Evolutionary conservation across 2,329 filamentous ascomycete species (phyloP), one percentile per base, ranked within the genome.

Genomic region (Orbilia blumenaviensis): DNA sequence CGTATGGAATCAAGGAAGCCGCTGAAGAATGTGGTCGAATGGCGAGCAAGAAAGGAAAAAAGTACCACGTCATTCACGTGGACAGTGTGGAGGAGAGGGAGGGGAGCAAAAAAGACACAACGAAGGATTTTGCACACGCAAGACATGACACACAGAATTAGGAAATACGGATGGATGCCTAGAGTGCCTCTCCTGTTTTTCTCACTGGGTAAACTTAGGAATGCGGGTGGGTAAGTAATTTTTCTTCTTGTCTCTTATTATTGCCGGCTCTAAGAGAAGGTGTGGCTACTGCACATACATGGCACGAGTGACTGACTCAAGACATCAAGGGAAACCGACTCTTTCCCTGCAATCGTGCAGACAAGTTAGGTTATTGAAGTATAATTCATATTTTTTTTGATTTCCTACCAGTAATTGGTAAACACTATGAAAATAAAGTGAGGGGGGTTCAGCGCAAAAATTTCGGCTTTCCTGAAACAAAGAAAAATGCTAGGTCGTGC

Each of bases 41-140:
- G 29, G 9, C 18, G 52, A 16, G 18, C 9, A 38, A 36, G 12
- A 2, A 29, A 36, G 25, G 44, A 46, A 54, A 41, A 14, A 25
- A 34, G n/a, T 58, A 18, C 36, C 38, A 67, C 38, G 63, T 48
- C 50, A 60, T 41, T 56, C 63, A 67, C 50, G 63, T 60, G 50
- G 14, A 44, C 36, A 54, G 16, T 54, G 27, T 27, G 27, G 27
- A 32, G 18, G n/a, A 21, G 41, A 34, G 44, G 18, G 48, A 32
- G 21, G 2, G 12, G 16, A 38, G 25, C 2, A 25, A 14, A 32
- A 25, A 18, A 23, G 18, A 44, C 16, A 44, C 7, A 21, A 23
- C 8, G 16, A 38, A 38, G 12, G 10, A 25, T 42, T 38, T 41
- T 25, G 16, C 52, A 56, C 52, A 23, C 10, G 18, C 32, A 36